Conservation (phyloP, 129 eudicot genomes). For the Lonicera japonica region DNA sequence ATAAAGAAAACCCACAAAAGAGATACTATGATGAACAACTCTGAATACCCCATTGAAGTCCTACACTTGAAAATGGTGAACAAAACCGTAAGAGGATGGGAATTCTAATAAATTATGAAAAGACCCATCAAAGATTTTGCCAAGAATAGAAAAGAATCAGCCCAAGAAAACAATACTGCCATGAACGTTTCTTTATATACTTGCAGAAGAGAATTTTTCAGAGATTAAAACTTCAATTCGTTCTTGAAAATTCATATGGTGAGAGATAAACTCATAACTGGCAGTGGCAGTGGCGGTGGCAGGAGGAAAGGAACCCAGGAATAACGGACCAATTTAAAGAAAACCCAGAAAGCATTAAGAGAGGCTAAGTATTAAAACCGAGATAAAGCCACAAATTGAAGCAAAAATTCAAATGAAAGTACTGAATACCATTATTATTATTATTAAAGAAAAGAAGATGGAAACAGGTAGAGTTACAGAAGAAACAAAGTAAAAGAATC, state of each 20-base stretch:
- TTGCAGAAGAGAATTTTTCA: neutral
- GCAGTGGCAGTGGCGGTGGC: no score
- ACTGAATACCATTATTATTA: neutral
- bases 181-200: slow-evolving; percentile 26
- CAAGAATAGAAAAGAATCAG: slow-evolving; percentile 10
- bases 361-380: neutral
- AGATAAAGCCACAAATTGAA: neutral
- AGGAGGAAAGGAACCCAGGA: neutral
- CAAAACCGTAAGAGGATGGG: slow-evolving; percentile 28
- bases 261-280: no score
- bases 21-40: slow-evolving; percentile 22
- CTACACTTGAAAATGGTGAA: neutral
- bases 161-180: slow-evolving; percentile 18
- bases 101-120: slow-evolving; percentile 14
- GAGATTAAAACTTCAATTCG: neutral
- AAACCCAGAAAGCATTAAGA: neutral
- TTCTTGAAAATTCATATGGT: neutral
- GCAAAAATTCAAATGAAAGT: no score
- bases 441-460: neutral
- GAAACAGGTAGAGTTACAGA: neutral
- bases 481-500: neutral
- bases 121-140: slow-evolving; percentile 22
- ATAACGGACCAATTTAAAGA: neutral
- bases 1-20: slow-evolving; percentile 47
- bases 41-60: slow-evolving; percentile 39